Percentiles rank a stretch among this genome's conserved stretches.
Conservation (phyloP, 805 yeast genomes). For the Yamadazyma ubonensis region DNA sequence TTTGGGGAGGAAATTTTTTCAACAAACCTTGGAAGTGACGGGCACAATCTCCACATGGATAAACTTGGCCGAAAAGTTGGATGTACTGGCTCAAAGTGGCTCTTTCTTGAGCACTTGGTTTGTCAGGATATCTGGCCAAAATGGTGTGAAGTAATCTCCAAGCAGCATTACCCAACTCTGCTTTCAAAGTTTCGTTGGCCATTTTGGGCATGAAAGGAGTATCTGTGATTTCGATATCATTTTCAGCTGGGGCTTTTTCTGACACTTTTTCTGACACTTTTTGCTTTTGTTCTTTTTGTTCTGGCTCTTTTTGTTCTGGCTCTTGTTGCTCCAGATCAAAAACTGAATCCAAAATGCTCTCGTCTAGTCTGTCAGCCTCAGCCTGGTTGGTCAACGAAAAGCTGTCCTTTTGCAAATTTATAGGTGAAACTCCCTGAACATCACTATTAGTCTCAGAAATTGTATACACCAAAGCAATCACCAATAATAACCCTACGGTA, state of each 20-base stretch:
- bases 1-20: conserved; percentile 79
- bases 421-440: conserved; percentile 23
- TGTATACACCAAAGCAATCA: conserved; percentile 29
- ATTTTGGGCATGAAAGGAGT: conserved; percentile 87
- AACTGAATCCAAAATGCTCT: conserved; percentile 13
- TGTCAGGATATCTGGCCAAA: conserved; percentile 86
- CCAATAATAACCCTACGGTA: conserved; percentile 22
- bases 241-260: background rate
- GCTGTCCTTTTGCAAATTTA: conserved; percentile 16
- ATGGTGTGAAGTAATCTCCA: conserved; percentile 92
- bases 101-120: conserved; percentile 64
- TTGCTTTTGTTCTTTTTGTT: background rate
- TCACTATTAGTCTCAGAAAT: conserved; percentile 22
- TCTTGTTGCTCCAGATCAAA: too few relatives aligned
- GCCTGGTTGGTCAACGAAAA: conserved; percentile 5
- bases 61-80: conserved; percentile 79
- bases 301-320: conserved; percentile 3
- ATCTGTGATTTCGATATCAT: conserved; percentile 25
- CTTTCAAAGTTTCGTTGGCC: conserved; percentile 80
- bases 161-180: conserved; percentile 85
- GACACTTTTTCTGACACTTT: background rate
- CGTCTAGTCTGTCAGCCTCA: conserved; percentile 4
- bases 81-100: conserved; percentile 63
- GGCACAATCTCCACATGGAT: conserved; percentile 98
- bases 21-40: conserved; percentile 77